These are phyloP conservation scores for Trematosphaeria pertusa DNA, from an alignment of 2,329 filamentous ascomycete genomes.

Conservation along the genomic window DNA sequence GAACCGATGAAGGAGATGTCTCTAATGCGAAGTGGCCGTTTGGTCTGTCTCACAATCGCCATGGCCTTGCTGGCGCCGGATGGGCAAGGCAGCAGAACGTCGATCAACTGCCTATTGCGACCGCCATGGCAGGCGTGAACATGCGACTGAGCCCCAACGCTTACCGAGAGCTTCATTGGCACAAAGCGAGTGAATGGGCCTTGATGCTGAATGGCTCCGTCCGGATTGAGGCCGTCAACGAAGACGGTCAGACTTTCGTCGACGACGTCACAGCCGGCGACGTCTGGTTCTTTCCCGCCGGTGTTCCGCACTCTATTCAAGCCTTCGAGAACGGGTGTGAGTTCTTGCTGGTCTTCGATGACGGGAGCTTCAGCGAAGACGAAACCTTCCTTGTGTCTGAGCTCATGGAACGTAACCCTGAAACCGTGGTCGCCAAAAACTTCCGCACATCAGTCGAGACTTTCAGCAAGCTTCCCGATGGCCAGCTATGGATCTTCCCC, in stretches of 20 bases:
- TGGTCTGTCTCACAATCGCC: conserved; percentile 50
- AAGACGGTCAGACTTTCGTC: conserved; percentile 56
- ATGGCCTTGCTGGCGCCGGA: conserved; percentile 48
- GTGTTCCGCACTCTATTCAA: conserved; percentile 57
- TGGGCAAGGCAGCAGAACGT: conserved; percentile 52
- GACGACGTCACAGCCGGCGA: conserved; percentile 51
- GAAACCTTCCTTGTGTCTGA: conserved; percentile 65
- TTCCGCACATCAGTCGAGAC: conserved; percentile 47
- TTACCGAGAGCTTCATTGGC: conserved; percentile 71
- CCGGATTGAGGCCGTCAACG: conserved; percentile 59
- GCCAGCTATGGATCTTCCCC: conserved; percentile 53
- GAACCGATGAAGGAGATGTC: conserved; percentile 49
- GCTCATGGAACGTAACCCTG: conserved; percentile 55
- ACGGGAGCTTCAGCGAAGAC: conserved; percentile 65
- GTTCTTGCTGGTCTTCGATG: conserved; percentile 67
- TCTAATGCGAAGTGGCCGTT: conserved; percentile 53
- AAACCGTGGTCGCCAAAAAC: conserved; percentile 52
- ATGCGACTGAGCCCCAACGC: conserved; percentile 54
- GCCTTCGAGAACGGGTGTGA: conserved; percentile 63
- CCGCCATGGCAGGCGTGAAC: conserved; percentile 52
- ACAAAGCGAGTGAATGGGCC: conserved; percentile 62
- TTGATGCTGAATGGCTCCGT: conserved; percentile 62
- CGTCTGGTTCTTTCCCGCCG: conserved; percentile 46
- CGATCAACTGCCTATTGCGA: conserved; percentile 48
- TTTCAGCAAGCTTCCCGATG: conserved; percentile 47